Base-by-base conservation (phyloP, 2,329 filamentous ascomycete species). In the Scytalidium lignicola region DNA sequence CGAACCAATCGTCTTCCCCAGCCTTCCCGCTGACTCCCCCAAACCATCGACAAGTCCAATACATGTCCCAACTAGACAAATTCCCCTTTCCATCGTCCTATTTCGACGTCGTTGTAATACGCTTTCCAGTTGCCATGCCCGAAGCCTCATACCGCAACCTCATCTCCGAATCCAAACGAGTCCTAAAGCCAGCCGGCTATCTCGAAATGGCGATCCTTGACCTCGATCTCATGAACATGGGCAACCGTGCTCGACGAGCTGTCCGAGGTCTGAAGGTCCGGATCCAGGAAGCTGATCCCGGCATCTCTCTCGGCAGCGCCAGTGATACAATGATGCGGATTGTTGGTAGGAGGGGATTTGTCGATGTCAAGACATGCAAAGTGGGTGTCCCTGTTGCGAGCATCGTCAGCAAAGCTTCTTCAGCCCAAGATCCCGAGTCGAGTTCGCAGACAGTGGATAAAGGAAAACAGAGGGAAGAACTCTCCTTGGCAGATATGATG, bases 141-240 rank as follows among this genome's bases (percentile, higher is more conserved):
- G 85, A 88, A 51, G 69, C 78, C 0, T 74, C 85, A 52, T 88
- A 89, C 61, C 78, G 82, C 51, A 85, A 84, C 61, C 78, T 90
- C 43, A 73, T 93, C 17, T 80, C 80, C 0, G 88, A 93, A 65
- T 83, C 85, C 50, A 86, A 87, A 46, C 83, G 88, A 2, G 88
- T 92, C 0, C 73, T 93, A 22, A 84, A 86, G 54, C 86, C 88
- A 0, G 86, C 86, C 10, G 88, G 88, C 0, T 87, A 84, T 61
- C 77, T 93, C n/a, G 88, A 93, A 65, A 71, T 91, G 17, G 85
- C 83, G 0, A 83, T 90, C 32, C 75, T 93, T 1, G 88, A 93
- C 55, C 75, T 90, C 10, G 88, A 93, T 60, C 76, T 93, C 51
- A 83, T 90, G 67, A 90, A 89, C 62, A 90, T 92, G 85, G 88